Evolutionary conservation across 2,329 filamentous ascomycete genomes (phyloP), one percentile per base, ranked within the genome.

Genomic region (Neonectria coccinea): DNA sequence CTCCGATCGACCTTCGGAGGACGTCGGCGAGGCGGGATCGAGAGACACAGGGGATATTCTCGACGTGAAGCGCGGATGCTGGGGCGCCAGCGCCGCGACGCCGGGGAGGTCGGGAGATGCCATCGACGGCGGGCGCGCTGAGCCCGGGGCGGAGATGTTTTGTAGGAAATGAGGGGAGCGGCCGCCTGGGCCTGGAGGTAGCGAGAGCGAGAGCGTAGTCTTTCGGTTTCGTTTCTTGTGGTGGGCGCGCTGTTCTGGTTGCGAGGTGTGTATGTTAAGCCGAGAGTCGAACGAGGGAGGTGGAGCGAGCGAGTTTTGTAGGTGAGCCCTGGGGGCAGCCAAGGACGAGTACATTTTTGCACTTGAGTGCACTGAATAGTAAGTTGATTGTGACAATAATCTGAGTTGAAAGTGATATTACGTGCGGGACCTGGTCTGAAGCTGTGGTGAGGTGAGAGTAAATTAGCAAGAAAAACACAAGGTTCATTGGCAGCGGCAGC

Each of bases 1-100:
- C 7, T 55, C 51, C 4, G 53, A 54, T 7, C 11, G 22, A 10
- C 47, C 55, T 33, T 47, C 39, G 3, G 45, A 18, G 11, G 57
- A 48, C n/a, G 56, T n/a, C 36, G 44, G 39, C 3, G 55, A 59
- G n/a, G 39, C 39, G 39, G 39, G 39, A 5, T 9, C 39, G n/a
- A 42, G 39, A 11, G 39, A 42, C 4, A 20, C 39, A 2, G 39
- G n/a, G 9, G 39, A 20, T 20, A 42, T 20, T 4, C 8, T 42
- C 39, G 39, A 42, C n/a, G 39, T 11, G 39, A 20, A 10, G 7
- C 39, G 39, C 9, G 16, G 44, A 9, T 16, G 44, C 12, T 48
- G 10, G 22, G 44, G 20, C 5, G 14, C 22, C 12, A 48, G 6
- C 20, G 44, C 44, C 3, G 14, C 11, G 12, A 48, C 20, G 12